Conservation (phyloP, 78 protist species). For the Emiliania huxleyi region DNA sequence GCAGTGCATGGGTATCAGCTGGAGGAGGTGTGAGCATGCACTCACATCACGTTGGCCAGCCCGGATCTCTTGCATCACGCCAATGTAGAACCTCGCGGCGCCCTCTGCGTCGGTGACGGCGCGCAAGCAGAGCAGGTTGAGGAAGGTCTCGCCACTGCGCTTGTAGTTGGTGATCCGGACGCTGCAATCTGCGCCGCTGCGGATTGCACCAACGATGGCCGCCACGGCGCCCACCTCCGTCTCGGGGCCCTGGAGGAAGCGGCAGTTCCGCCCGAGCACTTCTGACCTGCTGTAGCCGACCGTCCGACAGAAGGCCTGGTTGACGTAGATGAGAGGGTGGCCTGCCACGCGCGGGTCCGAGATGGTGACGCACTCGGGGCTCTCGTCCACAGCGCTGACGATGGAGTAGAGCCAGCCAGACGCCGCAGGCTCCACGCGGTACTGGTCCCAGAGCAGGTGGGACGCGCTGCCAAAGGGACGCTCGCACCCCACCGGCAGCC, state of each 20-base stretch:
- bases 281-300: not conserved
- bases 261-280: slow-evolving; percentile 23
- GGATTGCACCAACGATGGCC: not conserved
- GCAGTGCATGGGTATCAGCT: too few relatives aligned
- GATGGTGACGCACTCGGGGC: not conserved
- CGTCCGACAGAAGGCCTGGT: not conserved
- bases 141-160: not conserved
- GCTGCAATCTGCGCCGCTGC: not conserved
- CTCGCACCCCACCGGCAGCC: not conserved
- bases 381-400: not conserved
- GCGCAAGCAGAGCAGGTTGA: not conserved
- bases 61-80: not conserved
- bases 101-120: not conserved
- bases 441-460: not conserved
- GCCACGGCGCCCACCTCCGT: not conserved
- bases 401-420: not conserved
- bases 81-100: not conserved
- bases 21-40: too few relatives aligned
- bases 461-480: not conserved
- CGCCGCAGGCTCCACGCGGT: not conserved
- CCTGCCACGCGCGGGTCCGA: not conserved
- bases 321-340: not conserved
- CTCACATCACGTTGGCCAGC: too few relatives aligned
- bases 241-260: slow-evolving; percentile 15
- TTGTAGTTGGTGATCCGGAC: not conserved